Evolutionary conservation across 2,329 filamentous ascomycete genomes (phyloP).

Genomic region (Cucurbitaria berberidis): DNA sequence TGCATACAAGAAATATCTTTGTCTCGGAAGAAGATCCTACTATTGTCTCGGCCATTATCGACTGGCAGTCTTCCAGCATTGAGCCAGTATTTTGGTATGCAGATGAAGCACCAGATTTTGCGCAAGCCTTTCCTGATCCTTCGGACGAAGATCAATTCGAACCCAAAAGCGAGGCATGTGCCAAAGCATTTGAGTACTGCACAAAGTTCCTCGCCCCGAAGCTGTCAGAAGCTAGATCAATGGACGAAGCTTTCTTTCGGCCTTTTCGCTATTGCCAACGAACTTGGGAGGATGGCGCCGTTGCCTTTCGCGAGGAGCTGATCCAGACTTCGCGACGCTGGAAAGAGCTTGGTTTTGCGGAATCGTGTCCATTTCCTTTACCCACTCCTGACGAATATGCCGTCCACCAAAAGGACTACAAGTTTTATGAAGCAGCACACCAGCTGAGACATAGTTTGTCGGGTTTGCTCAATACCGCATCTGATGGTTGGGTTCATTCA

Average conservation of each 20-base stretch:
- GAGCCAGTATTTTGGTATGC: conserved; percentile 51
- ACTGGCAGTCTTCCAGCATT: conserved; percentile 52
- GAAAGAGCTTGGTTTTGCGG: conserved; percentile 48
- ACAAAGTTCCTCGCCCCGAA: conserved; percentile 40
- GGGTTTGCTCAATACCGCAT: conserved; percentile 38
- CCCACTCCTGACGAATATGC: conserved; percentile 33
- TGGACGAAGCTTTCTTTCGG: conserved; percentile 47
- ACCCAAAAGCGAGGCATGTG: conserved; percentile 36
- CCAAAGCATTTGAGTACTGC: conserved; percentile 43
- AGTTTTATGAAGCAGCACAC: conserved; percentile 42
- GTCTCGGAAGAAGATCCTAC: conserved; percentile 49
- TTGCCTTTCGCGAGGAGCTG: conserved; percentile 50
- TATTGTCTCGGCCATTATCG: conserved; percentile 49
- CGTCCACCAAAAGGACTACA: conserved; percentile 39
- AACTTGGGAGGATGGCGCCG: conserved; percentile 51
- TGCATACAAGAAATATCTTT: conserved; percentile 54
- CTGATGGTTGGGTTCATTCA: conserved; percentile 48
- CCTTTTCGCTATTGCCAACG: conserved; percentile 51
- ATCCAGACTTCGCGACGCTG: conserved; percentile 48
- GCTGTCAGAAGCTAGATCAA: conserved; percentile 38
- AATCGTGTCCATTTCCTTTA: conserved; percentile 40
- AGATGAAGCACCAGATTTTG: conserved; percentile 51
- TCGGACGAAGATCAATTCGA: conserved; percentile 19
- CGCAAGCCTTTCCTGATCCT: conserved; percentile 30
- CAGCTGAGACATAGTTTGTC: conserved; percentile 37